phyloP scores from a whole-genome alignment of 2,329 filamentous ascomycete genomes.

The Blastomyces gilchristii region DNA sequence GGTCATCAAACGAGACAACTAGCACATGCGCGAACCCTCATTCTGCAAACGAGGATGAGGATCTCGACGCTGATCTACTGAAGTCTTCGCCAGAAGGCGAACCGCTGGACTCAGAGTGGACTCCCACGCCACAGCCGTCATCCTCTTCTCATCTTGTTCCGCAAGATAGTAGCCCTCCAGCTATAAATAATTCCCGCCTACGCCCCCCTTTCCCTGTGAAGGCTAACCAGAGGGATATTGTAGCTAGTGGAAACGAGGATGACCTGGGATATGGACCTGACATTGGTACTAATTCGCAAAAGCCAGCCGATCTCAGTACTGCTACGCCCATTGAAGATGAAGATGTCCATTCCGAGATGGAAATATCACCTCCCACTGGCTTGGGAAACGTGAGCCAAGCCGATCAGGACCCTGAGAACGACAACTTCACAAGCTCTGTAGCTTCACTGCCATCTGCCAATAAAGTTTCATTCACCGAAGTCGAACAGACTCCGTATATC shows the following conservation, averaged over 20 bases:
- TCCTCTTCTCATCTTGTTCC: conserved; percentile 17
- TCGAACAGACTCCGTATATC: conserved; percentile 11
- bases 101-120: not conserved
- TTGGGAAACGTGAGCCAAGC: not conserved
- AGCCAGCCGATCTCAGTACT: not conserved
- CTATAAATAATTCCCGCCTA: not conserved
- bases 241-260: not conserved
- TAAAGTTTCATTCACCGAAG: conserved; percentile 11
- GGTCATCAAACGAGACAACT: not conserved
- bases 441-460: conserved; percentile 3
- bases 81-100: not conserved
- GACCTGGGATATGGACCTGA: too few species aligned
- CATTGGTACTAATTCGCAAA: not conserved
- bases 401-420: not conserved
- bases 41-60: not conserved
- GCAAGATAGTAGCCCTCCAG: conserved; percentile 23
- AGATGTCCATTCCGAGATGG: conserved; percentile 6
- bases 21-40: not conserved
- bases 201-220: not conserved
- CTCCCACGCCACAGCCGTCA: not conserved
- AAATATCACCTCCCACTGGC: not conserved
- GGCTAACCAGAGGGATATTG: not conserved
- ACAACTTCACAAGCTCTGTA: conserved; percentile 8
- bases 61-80: not conserved
- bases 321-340: not conserved